Conservation (phyloP, 805 yeast species). For the Ogataea henricii region DNA sequence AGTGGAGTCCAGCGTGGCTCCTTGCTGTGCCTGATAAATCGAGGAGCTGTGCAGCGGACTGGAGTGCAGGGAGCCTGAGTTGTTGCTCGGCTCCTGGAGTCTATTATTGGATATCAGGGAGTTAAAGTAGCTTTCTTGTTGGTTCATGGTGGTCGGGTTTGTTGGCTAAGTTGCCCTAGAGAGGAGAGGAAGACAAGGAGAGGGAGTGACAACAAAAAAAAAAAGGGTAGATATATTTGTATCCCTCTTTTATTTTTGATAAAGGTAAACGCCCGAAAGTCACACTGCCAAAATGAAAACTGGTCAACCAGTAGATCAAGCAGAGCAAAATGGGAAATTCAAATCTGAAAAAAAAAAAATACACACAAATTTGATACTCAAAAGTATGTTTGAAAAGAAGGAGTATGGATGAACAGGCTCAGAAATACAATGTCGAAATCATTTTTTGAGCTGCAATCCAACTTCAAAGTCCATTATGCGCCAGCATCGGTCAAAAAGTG, state of each 20-base stretch:
- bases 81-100: conserved; percentile 15
- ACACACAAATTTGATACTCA: too few species aligned
- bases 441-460: conserved; percentile 44
- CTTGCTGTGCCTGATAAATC: conserved; percentile 18
- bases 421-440: conserved; percentile 23
- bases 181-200: too few species aligned
- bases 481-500: conserved; percentile 74
- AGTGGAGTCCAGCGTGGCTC: conserved; percentile 18
- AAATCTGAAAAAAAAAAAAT: background rate
- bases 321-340: background rate
- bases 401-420: background rate
- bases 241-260: background rate
- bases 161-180: too few species aligned
- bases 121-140: conserved; percentile 21
- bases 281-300: conserved; percentile 3
- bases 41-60: conserved; percentile 28
- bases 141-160: conserved; percentile 14
- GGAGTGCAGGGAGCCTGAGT: conserved; percentile 22
- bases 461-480: conserved; percentile 72
- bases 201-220: background rate
- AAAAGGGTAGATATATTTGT: background rate
- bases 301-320: background rate
- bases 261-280: conserved; percentile 4
- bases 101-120: conserved; percentile 17
- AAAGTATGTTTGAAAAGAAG: background rate